Percentiles rank a stretch among this genome's conserved stretches.
Conservation (phyloP, 306 rosid species). For the Fragaria iinumae region DNA sequence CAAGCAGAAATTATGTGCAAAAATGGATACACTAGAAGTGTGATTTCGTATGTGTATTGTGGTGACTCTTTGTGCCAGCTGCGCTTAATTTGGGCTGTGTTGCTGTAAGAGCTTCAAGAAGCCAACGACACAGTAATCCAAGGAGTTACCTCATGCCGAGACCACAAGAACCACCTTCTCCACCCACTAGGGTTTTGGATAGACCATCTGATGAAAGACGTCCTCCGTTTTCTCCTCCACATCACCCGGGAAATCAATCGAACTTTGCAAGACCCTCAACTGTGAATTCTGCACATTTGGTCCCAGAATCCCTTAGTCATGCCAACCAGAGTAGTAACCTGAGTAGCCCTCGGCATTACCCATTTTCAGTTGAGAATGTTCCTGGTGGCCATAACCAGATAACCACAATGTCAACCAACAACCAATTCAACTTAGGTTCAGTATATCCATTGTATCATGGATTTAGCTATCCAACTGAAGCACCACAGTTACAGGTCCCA, state of each 20-base stretch:
- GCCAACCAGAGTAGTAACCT: conserved; percentile 38
- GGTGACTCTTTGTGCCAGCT: conserved; percentile 51
- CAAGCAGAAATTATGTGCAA: conserved; percentile 6
- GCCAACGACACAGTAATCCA: conserved; percentile 86
- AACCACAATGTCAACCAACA: conserved; percentile 41
- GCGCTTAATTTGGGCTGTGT: conserved; percentile 95
- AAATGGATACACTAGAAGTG: conserved; percentile 30
- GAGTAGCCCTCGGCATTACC: conserved; percentile 40
- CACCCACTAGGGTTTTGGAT: conserved; percentile 38
- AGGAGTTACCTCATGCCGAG: conserved; percentile 82
- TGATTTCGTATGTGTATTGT: conserved; percentile 34
- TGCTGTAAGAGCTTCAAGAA: conserved; percentile 90
- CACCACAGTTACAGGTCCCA: conserved; percentile 26
- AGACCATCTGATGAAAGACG: conserved; percentile 42
- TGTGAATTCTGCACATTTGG: conserved; percentile 35
- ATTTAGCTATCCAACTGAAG: conserved; percentile 41
- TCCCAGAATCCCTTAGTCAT: conserved; percentile 47
- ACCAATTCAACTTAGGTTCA: conserved; percentile 60
- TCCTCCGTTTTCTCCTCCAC: conserved; percentile 36
- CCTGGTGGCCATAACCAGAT: conserved; percentile 48
- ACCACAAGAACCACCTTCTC: conserved; percentile 53
- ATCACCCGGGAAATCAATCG: conserved; percentile 42
- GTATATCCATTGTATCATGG: conserved; percentile 84
- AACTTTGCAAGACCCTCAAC: conserved; percentile 41
- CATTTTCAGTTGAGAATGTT: conserved; percentile 42